phyloP scores from a whole-genome alignment of 306 rosid species.

The Sechiopsis laciniata region DNA sequence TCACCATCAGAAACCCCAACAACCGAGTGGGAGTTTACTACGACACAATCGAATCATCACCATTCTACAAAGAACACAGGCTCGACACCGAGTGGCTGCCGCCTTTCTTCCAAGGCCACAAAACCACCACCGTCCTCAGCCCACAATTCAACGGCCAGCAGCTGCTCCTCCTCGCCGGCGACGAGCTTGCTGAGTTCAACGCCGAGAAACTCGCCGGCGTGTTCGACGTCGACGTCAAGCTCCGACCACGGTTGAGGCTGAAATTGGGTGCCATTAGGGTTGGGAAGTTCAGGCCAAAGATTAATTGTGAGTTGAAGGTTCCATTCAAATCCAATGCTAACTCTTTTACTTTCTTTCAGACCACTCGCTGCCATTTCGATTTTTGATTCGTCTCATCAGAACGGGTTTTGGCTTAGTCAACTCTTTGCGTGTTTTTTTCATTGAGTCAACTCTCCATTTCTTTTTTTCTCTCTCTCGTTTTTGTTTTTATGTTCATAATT shows the following conservation, averaged over 20 bases:
- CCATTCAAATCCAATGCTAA: constrained; percentile 36
- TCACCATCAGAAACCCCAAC: constrained; percentile 54
- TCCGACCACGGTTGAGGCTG: constrained; percentile 27
- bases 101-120: constrained; percentile 46
- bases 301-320: constrained; percentile 48
- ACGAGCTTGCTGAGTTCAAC: constrained; percentile 15
- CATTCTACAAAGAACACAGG: constrained; percentile 36
- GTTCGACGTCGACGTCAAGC: constrained; percentile 35
- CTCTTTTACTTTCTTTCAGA: constrained; percentile 28
- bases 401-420: too few species aligned
- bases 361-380: constrained; percentile 51
- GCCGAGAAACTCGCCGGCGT: constrained; percentile 29
- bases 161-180: constrained; percentile 17
- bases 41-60: constrained; percentile 34
- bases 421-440: too few species aligned
- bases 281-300: constrained; percentile 44
- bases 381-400: too few species aligned
- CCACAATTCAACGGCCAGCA: constrained; percentile 33
- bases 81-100: constrained; percentile 22
- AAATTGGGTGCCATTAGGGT: constrained; percentile 44
- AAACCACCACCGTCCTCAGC: constrained; percentile 31
- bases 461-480: too few species aligned
- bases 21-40: constrained; percentile 38
- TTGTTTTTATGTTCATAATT: too few species aligned
- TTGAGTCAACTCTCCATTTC: too few species aligned